A percentile compares a stretch with the other conserved stretches of the same genome.
phyloP scores from a whole-genome alignment of 2,329 filamentous ascomycete species.

The Sphaceloma murrayae region DNA sequence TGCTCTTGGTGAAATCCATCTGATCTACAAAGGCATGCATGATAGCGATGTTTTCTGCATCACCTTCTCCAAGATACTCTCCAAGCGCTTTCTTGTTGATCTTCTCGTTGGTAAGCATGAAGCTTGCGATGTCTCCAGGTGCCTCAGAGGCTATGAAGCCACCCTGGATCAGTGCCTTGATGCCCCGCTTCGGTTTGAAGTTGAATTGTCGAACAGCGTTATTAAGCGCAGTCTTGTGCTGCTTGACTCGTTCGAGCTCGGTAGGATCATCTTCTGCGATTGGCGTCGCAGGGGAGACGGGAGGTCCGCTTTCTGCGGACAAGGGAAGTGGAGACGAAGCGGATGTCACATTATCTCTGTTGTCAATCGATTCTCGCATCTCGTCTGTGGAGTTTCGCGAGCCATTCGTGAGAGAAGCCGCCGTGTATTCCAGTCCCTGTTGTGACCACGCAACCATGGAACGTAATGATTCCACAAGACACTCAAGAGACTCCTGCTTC shows the following conservation, averaged over 20 bases:
- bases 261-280: slow-evolving; percentile 75
- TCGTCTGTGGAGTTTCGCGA: slow-evolving; percentile 49
- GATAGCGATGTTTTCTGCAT: slow-evolving; percentile 84
- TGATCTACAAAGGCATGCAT: slow-evolving; percentile 97
- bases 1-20: slow-evolving; percentile 86
- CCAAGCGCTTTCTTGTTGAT: slow-evolving; percentile 88
- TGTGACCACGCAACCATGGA: slow-evolving; percentile 91
- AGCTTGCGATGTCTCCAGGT: slow-evolving; percentile 73
- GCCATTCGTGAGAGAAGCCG: slow-evolving; percentile 32
- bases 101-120: slow-evolving; percentile 70
- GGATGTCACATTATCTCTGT: slow-evolving; percentile 48
- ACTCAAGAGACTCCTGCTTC: slow-evolving; percentile 82
- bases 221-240: slow-evolving; percentile 80
- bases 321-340: slow-evolving; percentile 32
- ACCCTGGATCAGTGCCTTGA: slow-evolving; percentile 73
- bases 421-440: slow-evolving; percentile 48
- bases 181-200: slow-evolving; percentile 90
- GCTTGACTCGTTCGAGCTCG: slow-evolving; percentile 90
- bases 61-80: slow-evolving; percentile 89
- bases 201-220: slow-evolving; percentile 91
- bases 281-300: slow-evolving; percentile 35
- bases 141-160: slow-evolving; percentile 76
- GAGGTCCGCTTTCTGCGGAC: slow-evolving; percentile 36
- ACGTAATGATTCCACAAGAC: slow-evolving; percentile 74
- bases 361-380: slow-evolving; percentile 68